Evolutionary conservation across 345 rosid genomes (phyloP), one percentile per base, ranked within the genome.

Genomic region (Luvunga scandens): DNA sequence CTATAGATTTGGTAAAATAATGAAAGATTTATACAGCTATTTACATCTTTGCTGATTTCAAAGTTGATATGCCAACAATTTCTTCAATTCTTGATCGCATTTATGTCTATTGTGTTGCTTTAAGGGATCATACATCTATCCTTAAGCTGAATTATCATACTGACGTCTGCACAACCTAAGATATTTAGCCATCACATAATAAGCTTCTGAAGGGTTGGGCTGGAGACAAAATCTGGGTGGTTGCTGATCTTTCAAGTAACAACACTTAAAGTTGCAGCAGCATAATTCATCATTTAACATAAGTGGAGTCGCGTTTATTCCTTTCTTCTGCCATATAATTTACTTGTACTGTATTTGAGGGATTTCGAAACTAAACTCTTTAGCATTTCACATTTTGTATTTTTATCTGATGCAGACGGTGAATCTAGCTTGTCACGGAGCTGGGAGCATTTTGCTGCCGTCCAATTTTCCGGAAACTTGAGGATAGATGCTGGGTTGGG

Each of bases 391-490:
- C 50, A 28, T 12, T 75, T 31, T 63, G 30, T 30, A 59, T 24
- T 25, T n/a, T 55, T 45, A 22, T 63, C 33, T 70, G 66, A 34
- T 55, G 72, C 76, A 65, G 65, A 24, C 33, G 69, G 67, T 30
- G 76, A 14, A 39, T 56, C 64, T 13, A 53, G 21, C 27, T 48
- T 25, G 38, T 53, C 38, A 13, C 25, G 21, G 56, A 55, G 56
- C 71, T 19, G 65, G 27, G 10, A 27, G 62, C 38, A n/a, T 62
- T 75, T 21, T 27, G 39, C 25, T 30, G 50, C 50, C 50, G 25
- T 38, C n/a, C 18, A 39, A 10, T 18, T 74, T 31, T 42, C 42
- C 57, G 6, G 21, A 45, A 1, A 45, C 50, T 69, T 27, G 34
- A 48, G 12, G 5, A 0, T 45, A 1, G 18, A 45, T 8, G 59